Base-by-base conservation (phyloP, 1,284 basidiomycete species). In the Taiwanofungus camphoratus region DNA sequence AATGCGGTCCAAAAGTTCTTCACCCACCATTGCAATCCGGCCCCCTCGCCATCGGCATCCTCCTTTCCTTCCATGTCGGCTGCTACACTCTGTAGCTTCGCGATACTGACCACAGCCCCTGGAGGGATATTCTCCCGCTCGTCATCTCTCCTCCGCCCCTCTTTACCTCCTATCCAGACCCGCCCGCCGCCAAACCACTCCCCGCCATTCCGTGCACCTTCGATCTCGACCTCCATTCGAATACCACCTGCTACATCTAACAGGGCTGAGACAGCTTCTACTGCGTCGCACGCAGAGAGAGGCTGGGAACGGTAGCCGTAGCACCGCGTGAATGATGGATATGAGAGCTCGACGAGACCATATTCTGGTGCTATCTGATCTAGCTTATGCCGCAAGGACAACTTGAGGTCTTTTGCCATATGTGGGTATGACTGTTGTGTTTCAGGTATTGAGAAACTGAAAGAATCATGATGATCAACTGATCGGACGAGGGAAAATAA, bases 381-480 rank as follows among this genome's bases (percentile, higher is more conserved):
- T 4, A 99, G 77, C 59, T 94, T 92, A 33, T 75, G 68, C 7
- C 86, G 78, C 13, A 99, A 73, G n/a, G 79, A 73, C 24, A 80
- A 75, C 62, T 96, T 96, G 46, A 99, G 77, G 56, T 92, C 87
- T 65, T 92, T 85, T 57, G 96, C 92, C 96, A 99, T 99, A 60
- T 99, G 93, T 0, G 85, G 71, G 59, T 92, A 96, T 1, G 87
- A 77, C 59, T 99, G 95, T 53, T 96, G 91, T 16, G 92, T 95
- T 60, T 99, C 92, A 3, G 78, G 76, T 48, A 98, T 80, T 0
- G 94, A 95, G 61, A 96, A 94, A 1, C 92, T 94, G n/a, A 52
- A 15, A 38, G 49, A 42, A 20, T 12, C 29, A 16, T 11, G 16
- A 7, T 8, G 22, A 18, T 16, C 15, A 39, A n/a, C n/a, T n/a